Conservation (phyloP, 2,329 filamentous ascomycete species). For the Pseudopithomyces chartarum region DNA sequence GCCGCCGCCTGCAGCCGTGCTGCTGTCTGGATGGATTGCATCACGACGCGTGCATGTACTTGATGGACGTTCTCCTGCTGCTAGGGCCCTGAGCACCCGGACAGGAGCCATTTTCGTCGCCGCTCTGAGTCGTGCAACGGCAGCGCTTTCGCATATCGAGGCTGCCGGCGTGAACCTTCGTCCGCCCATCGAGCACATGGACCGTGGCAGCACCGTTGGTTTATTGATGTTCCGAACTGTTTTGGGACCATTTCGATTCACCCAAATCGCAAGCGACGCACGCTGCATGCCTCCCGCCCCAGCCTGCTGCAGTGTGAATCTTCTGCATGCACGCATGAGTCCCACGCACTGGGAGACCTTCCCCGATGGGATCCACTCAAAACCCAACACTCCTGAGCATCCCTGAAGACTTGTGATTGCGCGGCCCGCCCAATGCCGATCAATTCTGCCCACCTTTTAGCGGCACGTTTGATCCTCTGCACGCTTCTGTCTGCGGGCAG, state of each 20-base stretch:
- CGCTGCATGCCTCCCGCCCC: slow-evolving; percentile 33
- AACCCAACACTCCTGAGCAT: slow-evolving; percentile 16
- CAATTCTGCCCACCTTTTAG: slow-evolving; percentile 13
- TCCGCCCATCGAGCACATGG: slow-evolving; percentile 17
- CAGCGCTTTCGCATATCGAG: slow-evolving; percentile 16
- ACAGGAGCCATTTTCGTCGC: slow-evolving; percentile 10
- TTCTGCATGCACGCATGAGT: slow-evolving; percentile 15
- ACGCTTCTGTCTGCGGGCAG: neutral
- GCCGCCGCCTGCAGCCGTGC: neutral
- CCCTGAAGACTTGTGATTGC: slow-evolving; percentile 2
- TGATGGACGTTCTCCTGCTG: neutral
- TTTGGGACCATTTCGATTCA: slow-evolving; percentile 19
- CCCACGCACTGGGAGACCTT: slow-evolving; percentile 24
- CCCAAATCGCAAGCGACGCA: neutral
- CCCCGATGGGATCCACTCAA: slow-evolving; percentile 21
- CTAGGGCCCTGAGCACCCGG: neutral
- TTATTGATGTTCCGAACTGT: slow-evolving; percentile 21
- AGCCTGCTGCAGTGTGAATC: slow-evolving; percentile 33
- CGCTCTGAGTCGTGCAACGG: slow-evolving; percentile 29
- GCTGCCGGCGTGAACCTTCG: slow-evolving; percentile 9
- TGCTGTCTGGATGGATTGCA: slow-evolving; percentile 13
- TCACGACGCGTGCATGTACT: slow-evolving; percentile 13
- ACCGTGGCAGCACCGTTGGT: slow-evolving; percentile 4
- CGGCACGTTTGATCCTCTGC: slow-evolving; percentile 16
- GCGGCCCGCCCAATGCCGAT: slow-evolving; percentile 11